Evolutionary conservation across 164 flowering plant species (phyloP), one percentile per base, ranked within the genome.

Genomic region (Liriodendron chinense): DNA sequence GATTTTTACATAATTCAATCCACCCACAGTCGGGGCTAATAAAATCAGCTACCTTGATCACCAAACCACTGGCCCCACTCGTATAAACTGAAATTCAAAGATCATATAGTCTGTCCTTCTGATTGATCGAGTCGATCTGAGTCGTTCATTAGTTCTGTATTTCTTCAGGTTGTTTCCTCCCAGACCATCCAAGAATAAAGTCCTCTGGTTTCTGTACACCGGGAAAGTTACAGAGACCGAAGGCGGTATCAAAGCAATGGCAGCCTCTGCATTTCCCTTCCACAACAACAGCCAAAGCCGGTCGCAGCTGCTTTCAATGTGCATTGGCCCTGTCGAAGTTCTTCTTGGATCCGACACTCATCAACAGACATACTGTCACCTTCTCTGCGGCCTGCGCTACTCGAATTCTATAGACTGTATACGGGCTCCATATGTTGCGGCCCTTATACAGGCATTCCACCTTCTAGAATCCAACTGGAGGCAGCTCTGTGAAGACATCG

Each of bases 311-410:
- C 48, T 76, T 1, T 69, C 77, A 12, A 47, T 43, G 24, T 74
- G 48, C 22, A 69, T 74, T 20, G 82, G 87, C 71, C 90, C 90
- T 2, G 56, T 24, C 7, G 85, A 83, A 68, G 87, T 87, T 34
- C 72, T 87, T 65, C 67, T 79, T 6, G 88, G 89, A 53, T 74
- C 85, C 3, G 70, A 86, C 73, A 9, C 76, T 26, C 71, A 81
- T 74, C 86, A 83, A 7, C 89, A 85, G 76, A 83, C 84, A 85
- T 88, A 88, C 26, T 86, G 88, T 63, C 91, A 88, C 72, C 84
- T 88, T 65, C 86, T 88, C 4, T 88, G 91, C 56, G 86, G 84
- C 9, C 84, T 88, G 12, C 76, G 85, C 71, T 70, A 78, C 61
- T 78, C 5, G 18, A 75, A 84, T 56, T 34, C 53, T 2, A 63